phyloP scores from a whole-genome alignment of 73 alveolate species.

The Paramecium biaurelia region DNA sequence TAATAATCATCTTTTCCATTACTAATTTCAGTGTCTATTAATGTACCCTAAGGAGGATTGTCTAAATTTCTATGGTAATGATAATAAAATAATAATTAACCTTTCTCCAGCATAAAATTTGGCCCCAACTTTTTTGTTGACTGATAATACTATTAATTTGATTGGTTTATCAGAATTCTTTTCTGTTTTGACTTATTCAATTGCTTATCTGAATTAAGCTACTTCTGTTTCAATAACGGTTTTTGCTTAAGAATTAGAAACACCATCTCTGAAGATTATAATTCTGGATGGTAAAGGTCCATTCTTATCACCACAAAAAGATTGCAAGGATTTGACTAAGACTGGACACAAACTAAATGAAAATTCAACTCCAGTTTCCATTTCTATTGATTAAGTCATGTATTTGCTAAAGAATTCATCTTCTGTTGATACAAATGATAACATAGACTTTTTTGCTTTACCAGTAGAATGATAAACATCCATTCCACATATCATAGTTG shows the following conservation, averaged over 20 bases:
- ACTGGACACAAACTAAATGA: background rate
- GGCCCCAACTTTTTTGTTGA: constrained; percentile 75
- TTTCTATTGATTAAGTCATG: constrained; percentile 63
- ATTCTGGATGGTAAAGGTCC: constrained; percentile 18
- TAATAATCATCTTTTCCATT: constrained; percentile 90
- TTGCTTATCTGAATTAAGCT: constrained; percentile 69
- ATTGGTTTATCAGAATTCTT: constrained; percentile 64
- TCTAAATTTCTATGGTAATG: constrained; percentile 20
- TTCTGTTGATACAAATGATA: constrained; percentile 70
- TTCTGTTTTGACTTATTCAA: background rate
- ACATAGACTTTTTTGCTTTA: constrained; percentile 64
- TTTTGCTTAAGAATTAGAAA: constrained; percentile 69
- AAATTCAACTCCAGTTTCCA: constrained; percentile 71
- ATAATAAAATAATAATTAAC: background rate
- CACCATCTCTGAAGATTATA: constrained; percentile 82
- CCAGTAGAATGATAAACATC: constrained; percentile 76
- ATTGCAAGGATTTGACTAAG: background rate
- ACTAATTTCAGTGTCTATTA: constrained; percentile 84
- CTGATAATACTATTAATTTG: constrained; percentile 60
- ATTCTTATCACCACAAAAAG: background rate
- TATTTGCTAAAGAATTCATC: constrained; percentile 71
- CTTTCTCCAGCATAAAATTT: constrained; percentile 73
- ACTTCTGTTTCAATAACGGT: constrained; percentile 72
- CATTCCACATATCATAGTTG: constrained; percentile 88
- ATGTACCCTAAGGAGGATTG: constrained; percentile 93